Conservation (phyloP, 306 rosid genomes). For the Castanopsis chinensis region DNA sequence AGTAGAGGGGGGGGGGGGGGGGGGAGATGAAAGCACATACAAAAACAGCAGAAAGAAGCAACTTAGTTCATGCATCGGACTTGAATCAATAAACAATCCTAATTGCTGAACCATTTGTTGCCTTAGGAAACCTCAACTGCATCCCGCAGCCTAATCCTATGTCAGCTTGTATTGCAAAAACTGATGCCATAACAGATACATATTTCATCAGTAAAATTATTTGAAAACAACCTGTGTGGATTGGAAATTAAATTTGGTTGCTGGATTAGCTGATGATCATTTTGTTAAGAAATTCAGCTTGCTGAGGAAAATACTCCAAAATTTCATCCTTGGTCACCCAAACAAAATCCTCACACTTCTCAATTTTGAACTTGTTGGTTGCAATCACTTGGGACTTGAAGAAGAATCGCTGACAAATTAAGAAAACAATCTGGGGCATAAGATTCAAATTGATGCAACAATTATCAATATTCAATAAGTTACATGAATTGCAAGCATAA, state of each 20-base stretch:
- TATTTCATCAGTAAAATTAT: background rate
- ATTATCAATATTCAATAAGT: conserved; percentile 6
- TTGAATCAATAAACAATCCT: conserved; percentile 1
- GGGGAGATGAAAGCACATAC: background rate
- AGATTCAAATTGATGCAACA: background rate
- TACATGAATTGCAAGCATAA: background rate
- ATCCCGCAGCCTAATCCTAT: conserved; percentile 1
- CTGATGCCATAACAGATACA: background rate
- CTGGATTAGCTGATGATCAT: conserved; percentile 74
- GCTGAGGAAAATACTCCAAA: conserved; percentile 76
- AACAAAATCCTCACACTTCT: conserved; percentile 66
- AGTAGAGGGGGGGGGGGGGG: too few relatives aligned
- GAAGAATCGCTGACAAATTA: conserved; percentile 64
- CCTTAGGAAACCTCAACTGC: background rate
- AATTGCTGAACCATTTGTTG: background rate
- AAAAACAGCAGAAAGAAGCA: conserved; percentile 8
- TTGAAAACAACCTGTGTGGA: background rate
- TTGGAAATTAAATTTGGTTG: background rate
- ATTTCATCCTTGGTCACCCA: conserved; percentile 97
- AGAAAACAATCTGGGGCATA: background rate
- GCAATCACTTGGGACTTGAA: conserved; percentile 91
- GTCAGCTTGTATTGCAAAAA: background rate
- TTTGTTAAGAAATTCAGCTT: conserved; percentile 67
- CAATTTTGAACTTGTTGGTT: conserved; percentile 50
- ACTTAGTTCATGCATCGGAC: conserved; percentile 14